phyloP scores from a whole-genome alignment of 441 rosid species.

The Monsonia emarginata region DNA sequence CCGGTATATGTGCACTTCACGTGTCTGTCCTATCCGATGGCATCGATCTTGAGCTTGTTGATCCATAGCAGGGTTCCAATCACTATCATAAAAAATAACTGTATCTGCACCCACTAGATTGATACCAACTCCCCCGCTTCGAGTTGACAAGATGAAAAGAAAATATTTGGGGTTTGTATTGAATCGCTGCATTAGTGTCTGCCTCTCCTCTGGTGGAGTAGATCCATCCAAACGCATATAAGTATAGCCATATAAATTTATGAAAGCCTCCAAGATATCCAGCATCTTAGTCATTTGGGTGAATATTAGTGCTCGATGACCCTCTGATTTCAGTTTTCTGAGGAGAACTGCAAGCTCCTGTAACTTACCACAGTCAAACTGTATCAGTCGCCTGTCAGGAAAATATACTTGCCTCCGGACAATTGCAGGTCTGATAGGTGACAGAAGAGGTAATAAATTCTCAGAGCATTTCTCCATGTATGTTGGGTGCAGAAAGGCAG shows the following conservation, averaged over 20 bases:
- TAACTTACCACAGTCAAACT: slow-evolving; percentile 98
- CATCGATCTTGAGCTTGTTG: slow-evolving; percentile 99
- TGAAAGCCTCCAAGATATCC: slow-evolving; percentile 93
- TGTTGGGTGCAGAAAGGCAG: slow-evolving; percentile 55
- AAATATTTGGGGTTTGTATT: slow-evolving; percentile 96
- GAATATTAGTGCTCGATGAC: slow-evolving; percentile 95
- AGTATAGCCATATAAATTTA: slow-evolving; percentile 89
- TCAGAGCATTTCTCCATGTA: slow-evolving; percentile 59
- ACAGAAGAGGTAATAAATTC: slow-evolving; percentile 61
- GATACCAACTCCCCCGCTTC: slow-evolving; percentile 99
- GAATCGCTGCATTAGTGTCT: slow-evolving; percentile 96
- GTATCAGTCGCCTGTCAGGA: slow-evolving; percentile 93
- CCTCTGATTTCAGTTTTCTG: slow-evolving; percentile 83
- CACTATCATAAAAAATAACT: slow-evolving; percentile 94
- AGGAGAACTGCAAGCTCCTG: slow-evolving; percentile 91
- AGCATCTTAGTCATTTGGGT: slow-evolving; percentile 99
- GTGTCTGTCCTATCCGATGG: slow-evolving; percentile 99
- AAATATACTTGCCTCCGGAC: slow-evolving; percentile 93
- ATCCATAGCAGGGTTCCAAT: slow-evolving; percentile 99
- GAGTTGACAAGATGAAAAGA: slow-evolving; percentile 93
- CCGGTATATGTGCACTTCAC: slow-evolving; percentile 94
- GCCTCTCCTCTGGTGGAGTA: slow-evolving; percentile 98
- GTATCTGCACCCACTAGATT: slow-evolving; percentile 99
- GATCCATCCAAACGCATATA: slow-evolving; percentile 99
- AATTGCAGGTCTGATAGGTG: slow-evolving; percentile 90